A percentile compares a stretch with the other conserved stretches of the same genome.
Evolutionary conservation across 2,329 filamentous ascomycete genomes (phyloP).

Genomic region (Xylaria sp.): DNA sequence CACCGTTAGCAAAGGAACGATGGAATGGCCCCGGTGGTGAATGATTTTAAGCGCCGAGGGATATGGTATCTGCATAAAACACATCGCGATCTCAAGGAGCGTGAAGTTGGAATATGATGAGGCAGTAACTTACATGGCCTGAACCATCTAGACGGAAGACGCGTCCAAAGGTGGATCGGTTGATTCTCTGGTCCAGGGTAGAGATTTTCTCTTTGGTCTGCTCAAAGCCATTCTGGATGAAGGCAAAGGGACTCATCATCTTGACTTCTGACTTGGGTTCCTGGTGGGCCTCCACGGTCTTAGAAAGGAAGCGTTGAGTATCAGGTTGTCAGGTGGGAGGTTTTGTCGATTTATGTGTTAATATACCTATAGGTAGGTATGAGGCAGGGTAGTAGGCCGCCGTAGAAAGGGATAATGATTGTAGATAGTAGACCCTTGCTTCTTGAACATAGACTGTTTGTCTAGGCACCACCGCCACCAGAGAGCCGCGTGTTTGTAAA

Average conservation of each 20-base stretch:
- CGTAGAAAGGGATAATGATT: constrained; percentile 7
- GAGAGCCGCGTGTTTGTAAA: not conserved
- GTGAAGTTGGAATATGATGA: not conserved
- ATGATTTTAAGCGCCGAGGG: not conserved
- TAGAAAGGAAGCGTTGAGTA: not conserved
- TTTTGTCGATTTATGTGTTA: not conserved
- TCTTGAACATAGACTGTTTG: not conserved
- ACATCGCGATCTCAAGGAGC: not conserved
- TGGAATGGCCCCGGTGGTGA: not conserved
- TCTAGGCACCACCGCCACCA: not conserved
- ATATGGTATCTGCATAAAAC: not conserved
- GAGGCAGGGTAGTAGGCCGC: not conserved
- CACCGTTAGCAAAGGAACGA: constrained; percentile 34
- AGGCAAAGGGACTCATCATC: constrained; percentile 25
- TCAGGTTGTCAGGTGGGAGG: not conserved
- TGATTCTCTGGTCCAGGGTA: constrained; percentile 47
- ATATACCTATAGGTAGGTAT: not conserved
- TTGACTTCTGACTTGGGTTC: constrained; percentile 5
- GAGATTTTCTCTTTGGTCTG: constrained; percentile 36
- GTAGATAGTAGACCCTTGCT: constrained; percentile 1
- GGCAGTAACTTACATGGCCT: constrained; percentile 65
- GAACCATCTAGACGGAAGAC: constrained; percentile 72
- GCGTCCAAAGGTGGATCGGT: constrained; percentile 58
- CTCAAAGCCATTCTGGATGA: constrained; percentile 36
- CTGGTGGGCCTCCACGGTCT: not conserved